phyloP scores from a whole-genome alignment of 768 basidiomycete genomes.

The Botryobasidium botryosum region DNA sequence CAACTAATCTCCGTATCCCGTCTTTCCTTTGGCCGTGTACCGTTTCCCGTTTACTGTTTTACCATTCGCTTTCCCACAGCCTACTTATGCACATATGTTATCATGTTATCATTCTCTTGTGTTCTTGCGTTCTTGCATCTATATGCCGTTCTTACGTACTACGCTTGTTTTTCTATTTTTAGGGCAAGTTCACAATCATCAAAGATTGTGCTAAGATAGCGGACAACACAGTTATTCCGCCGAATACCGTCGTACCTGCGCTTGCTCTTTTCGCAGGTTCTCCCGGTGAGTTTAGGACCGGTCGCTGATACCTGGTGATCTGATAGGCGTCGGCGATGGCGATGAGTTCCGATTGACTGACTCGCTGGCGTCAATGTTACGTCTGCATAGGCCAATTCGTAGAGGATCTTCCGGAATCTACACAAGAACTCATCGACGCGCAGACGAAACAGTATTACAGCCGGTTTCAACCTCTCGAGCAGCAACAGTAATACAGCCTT shows the following conservation, averaged over 20 bases:
- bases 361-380: neutral
- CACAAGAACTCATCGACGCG: conserved; percentile 78
- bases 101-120: neutral
- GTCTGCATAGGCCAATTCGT: conserved; percentile 46
- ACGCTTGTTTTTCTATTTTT: neutral
- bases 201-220: conserved; percentile 87
- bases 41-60: too few relatives aligned
- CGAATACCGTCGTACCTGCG: conserved; percentile 85
- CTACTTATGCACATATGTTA: neutral
- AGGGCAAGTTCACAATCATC: conserved; percentile 95
- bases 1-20: too few relatives aligned
- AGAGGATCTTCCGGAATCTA: conserved; percentile 81
- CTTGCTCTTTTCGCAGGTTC: conserved; percentile 73
- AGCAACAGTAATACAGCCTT: too few relatives aligned
- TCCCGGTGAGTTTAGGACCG: conserved; percentile 42
- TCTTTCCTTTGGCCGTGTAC: too few relatives aligned
- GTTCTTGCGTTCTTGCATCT: too few relatives aligned
- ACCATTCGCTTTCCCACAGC: too few relatives aligned
- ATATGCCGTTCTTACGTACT: too few relatives aligned
- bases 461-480: conserved; percentile 65
- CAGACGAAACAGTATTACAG: conserved; percentile 74
- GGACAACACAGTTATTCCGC: conserved; percentile 78
- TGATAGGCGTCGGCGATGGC: too few relatives aligned
- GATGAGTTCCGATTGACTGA: too few relatives aligned
- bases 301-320: too few relatives aligned